Base-by-base conservation (phyloP, 495 filamentous ascomycete species). In the Saxophila tyrrhenica region DNA sequence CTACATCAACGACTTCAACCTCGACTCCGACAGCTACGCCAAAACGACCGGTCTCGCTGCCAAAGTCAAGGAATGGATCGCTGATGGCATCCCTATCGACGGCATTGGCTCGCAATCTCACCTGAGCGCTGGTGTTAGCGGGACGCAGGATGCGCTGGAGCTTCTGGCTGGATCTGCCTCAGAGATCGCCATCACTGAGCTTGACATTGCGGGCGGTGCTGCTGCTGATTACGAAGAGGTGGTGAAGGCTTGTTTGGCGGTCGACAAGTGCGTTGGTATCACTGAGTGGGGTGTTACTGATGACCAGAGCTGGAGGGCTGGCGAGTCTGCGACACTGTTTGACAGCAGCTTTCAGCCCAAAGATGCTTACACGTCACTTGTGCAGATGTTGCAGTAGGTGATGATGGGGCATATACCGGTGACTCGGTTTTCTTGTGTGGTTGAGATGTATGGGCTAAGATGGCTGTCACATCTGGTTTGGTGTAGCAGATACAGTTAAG, bases 91-190 rank as follows among this genome's bases (percentile, higher is more conserved):
- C 29, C 83, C 83, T 46, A 87, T 87, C 65, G 83, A 88, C 65
- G 84, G 84, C 58, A 85, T 88, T 51, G 78, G 78, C 53, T 80
- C 80, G 17, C 83, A 87, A 64, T 72, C 73, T 43, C 84, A 88
- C 62, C 61, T 86, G 44, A 69, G 57, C 21, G 58, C 72, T n/a
- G 77, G 77, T 39, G 72, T 70, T 51, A 57, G 52, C 23, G 69
- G 66, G 48, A 68, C 72, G 5, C 66, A 66, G 16, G 77, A 67
- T 43, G 74, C 80, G 56, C 73, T 85, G 61, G 19, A 21, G 16
- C 16, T 21, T 17, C n/a, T 32, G 10, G 45, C 45, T 24, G 45
- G 5, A 9, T 23, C 20, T 25, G 45, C 23, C 5, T n/a, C 11
- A 5, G 45, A 48, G 45, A 16, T 23, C 8, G 45, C 45, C 45